A percentile compares a stretch with the other conserved stretches of the same genome.
Conservation (phyloP, 306 rosid species). For the Vigna mungo region DNA sequence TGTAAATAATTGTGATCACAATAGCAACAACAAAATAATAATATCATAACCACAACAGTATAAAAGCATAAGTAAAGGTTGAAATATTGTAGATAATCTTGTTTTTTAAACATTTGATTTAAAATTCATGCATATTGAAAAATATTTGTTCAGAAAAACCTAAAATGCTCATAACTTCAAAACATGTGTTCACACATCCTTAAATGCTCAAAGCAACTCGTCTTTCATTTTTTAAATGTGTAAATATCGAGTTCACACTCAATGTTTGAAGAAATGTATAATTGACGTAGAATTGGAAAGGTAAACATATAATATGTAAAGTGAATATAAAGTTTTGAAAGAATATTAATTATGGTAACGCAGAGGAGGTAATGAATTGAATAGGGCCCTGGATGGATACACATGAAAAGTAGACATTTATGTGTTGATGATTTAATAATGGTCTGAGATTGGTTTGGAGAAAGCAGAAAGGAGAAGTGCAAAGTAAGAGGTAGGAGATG, state of each 20-base stretch:
- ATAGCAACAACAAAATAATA: too few species aligned
- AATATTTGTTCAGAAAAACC: too few species aligned
- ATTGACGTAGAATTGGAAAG: neutral
- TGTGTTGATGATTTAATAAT: conserved; percentile 31
- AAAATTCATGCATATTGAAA: too few species aligned
- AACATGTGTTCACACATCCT: too few species aligned
- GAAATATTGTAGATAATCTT: too few species aligned
- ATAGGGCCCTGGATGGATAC: conserved; percentile 36
- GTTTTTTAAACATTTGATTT: too few species aligned
- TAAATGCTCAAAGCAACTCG: neutral
- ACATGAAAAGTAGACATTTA: conserved; percentile 23
- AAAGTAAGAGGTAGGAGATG: conserved; percentile 6
- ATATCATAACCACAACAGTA: too few species aligned
- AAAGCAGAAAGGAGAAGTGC: conserved; percentile 9
- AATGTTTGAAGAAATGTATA: conserved; percentile 1
- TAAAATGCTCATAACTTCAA: too few species aligned
- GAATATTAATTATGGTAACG: neutral
- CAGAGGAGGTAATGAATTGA: conserved; percentile 26
- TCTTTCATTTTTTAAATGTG: neutral
- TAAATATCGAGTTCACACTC: neutral
- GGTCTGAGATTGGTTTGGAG: conserved; percentile 22
- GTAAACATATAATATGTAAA: neutral
- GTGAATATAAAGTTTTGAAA: neutral
- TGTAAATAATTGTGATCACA: too few species aligned
- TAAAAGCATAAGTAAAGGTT: too few species aligned